Percentiles rank a stretch among this genome's conserved stretches.
These are phyloP conservation scores for Fusarium sp. DNA, from an alignment of 2,329 filamentous ascomycete species.

Conservation along the genomic window DNA sequence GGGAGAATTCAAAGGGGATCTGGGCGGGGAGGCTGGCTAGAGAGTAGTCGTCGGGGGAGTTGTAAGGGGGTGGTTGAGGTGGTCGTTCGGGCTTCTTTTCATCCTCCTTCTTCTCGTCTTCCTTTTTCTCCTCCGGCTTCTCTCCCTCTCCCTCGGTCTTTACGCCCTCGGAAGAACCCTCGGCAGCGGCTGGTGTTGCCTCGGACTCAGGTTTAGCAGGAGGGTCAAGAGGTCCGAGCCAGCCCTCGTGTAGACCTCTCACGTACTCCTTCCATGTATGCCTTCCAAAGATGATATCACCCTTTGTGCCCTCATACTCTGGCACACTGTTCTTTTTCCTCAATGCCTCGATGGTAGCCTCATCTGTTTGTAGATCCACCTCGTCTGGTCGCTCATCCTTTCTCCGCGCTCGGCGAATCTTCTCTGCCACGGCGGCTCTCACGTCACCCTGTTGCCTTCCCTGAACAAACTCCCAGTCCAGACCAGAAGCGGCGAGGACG, in stretches of 20 bases:
- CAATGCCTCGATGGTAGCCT: slow-evolving; percentile 66
- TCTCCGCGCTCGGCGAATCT: slow-evolving; percentile 75
- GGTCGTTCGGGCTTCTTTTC: slow-evolving; percentile 65
- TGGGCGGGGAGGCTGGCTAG: slow-evolving; percentile 68
- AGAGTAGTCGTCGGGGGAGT: slow-evolving; percentile 74
- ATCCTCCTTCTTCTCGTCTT: slow-evolving; percentile 52
- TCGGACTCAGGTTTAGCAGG: slow-evolving; percentile 53
- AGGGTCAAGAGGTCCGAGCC: slow-evolving; percentile 82
- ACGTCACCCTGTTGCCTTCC: slow-evolving; percentile 93
- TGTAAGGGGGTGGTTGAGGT: slow-evolving; percentile 74
- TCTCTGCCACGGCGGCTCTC: slow-evolving; percentile 83
- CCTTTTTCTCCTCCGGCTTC: slow-evolving; percentile 51
- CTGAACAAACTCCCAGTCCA: slow-evolving; percentile 97
- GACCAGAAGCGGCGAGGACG: slow-evolving; percentile 82
- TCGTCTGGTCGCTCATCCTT: slow-evolving; percentile 63
- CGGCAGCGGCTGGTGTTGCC: slow-evolving; percentile 39
- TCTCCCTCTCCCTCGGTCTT: slow-evolving; percentile 39
- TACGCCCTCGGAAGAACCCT: slow-evolving; percentile 38
- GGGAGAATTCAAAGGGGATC: no score
- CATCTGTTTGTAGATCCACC: slow-evolving; percentile 56
- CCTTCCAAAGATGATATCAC: slow-evolving; percentile 87
- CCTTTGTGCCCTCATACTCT: slow-evolving; percentile 75
- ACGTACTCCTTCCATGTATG: slow-evolving; percentile 99
- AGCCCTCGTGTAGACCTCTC: slow-evolving; percentile 91
- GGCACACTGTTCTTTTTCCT: slow-evolving; percentile 71